These are phyloP conservation scores for Yamadazyma trypodendri DNA, from an alignment of 1,139 yeast species.

Conservation along the genomic window DNA sequence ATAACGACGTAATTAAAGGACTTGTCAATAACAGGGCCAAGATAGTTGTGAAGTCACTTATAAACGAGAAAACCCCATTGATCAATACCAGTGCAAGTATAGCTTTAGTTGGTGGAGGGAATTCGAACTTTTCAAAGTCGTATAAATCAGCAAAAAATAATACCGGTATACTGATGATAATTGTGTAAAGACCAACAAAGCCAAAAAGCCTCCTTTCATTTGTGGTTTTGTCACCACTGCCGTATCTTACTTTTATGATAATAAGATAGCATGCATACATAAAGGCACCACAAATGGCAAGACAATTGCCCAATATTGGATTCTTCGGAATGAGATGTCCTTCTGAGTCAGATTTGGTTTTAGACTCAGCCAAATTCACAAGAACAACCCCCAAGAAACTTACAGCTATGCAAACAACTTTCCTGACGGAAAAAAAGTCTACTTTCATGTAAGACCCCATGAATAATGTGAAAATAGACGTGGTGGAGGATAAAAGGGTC, in stretches of 20 bases:
- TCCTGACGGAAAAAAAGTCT: slow-evolving; percentile 43
- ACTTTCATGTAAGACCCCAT: slow-evolving; percentile 40
- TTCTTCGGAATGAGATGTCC: slow-evolving; percentile 34
- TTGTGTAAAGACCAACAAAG: slow-evolving; percentile 42
- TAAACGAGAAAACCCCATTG: slow-evolving; percentile 46
- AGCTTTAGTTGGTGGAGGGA: slow-evolving; percentile 40
- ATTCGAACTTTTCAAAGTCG: slow-evolving; percentile 39
- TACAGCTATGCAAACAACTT: slow-evolving; percentile 41
- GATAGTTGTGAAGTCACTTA: slow-evolving; percentile 51
- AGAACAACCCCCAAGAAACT: slow-evolving; percentile 50
- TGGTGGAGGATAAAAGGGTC: slow-evolving; percentile 50
- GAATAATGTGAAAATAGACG: slow-evolving; percentile 51
- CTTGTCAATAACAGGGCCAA: slow-evolving; percentile 53
- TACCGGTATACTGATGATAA: slow-evolving; percentile 39
- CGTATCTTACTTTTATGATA: slow-evolving; percentile 43
- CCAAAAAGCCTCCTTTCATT: slow-evolving; percentile 51
- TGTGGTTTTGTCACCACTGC: slow-evolving; percentile 41
- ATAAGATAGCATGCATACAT: slow-evolving; percentile 48
- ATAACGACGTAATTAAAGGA: slow-evolving; percentile 52
- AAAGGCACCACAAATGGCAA: slow-evolving; percentile 49
- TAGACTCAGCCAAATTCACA: slow-evolving; percentile 36
- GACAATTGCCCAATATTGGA: slow-evolving; percentile 43
- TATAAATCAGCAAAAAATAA: slow-evolving; percentile 30
- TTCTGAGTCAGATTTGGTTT: slow-evolving; percentile 12
- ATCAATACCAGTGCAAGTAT: slow-evolving; percentile 34